These are phyloP conservation scores for Aspergillus latus DNA, from an alignment of 2,329 filamentous ascomycete species.

Conservation along the genomic window DNA sequence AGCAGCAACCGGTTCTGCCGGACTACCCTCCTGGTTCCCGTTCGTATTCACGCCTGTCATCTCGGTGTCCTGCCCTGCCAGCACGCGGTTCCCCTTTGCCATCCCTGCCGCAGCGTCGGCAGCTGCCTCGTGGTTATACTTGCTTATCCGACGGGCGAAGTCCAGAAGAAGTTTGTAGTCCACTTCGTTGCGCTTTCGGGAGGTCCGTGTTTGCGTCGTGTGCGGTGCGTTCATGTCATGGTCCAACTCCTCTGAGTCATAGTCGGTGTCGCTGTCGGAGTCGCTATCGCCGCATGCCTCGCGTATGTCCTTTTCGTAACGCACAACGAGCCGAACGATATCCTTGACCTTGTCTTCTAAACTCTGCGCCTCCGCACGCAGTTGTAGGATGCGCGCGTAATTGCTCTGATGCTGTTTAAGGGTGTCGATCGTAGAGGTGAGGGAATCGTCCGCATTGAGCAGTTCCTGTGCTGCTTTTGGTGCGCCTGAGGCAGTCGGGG, in stretches of 20 bases:
- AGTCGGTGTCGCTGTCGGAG: slow-evolving; percentile 25
- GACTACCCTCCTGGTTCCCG: slow-evolving; percentile 13
- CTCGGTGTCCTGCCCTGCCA: slow-evolving; percentile 31
- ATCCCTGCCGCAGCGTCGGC: slow-evolving; percentile 41
- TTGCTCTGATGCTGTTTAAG: slow-evolving; percentile 48
- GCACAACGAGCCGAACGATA: slow-evolving; percentile 42
- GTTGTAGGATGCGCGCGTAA: slow-evolving; percentile 41
- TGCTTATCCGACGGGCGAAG: slow-evolving; percentile 49
- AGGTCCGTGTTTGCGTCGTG: slow-evolving; percentile 5
- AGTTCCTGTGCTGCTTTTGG: slow-evolving; percentile 43
- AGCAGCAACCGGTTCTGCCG: slow-evolving; percentile 35
- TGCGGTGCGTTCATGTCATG: slow-evolving; percentile 15
- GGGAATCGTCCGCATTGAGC: slow-evolving; percentile 43
- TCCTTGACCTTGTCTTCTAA: slow-evolving; percentile 44
- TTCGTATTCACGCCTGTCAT: slow-evolving; percentile 36
- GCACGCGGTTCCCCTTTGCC: slow-evolving; percentile 20
- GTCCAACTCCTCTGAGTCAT: slow-evolving; percentile 22
- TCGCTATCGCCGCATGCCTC: slow-evolving; percentile 34
- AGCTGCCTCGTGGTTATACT: slow-evolving; percentile 47
- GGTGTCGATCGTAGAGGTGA: slow-evolving; percentile 42
- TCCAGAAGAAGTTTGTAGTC: slow-evolving; percentile 46
- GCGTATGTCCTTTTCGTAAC: slow-evolving; percentile 42
- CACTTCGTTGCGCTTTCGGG: slow-evolving; percentile 34
- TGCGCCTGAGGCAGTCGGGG: slow-evolving; percentile 45
- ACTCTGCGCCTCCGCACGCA: slow-evolving; percentile 42